Evolutionary conservation across 2,329 filamentous ascomycete species (phyloP), one percentile per base, ranked within the genome.

Genomic region (Fusarium sp.): DNA sequence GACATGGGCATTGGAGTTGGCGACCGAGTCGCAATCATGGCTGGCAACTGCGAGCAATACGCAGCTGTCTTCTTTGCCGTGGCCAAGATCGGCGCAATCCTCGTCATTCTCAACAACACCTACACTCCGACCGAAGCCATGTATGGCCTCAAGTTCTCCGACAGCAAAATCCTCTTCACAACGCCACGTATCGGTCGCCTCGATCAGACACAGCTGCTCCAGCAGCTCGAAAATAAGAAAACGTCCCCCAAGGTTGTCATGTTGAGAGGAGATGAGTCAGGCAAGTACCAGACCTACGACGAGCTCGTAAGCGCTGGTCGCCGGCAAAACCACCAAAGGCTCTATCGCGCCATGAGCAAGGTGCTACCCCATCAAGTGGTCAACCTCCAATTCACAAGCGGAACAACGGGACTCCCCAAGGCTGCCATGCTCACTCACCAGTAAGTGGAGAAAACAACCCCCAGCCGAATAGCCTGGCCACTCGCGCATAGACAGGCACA

Each of bases 71-170:
- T 93, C 82, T 93, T 93, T 70, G 90, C 90, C 4, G 89, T 88
- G 10, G 88, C 89, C 40, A 84, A 87, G 50, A 84, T 91, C 16
- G 89, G 90, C 9, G 89, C 86, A 50, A 88, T 91, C 49, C 82
- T 93, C 57, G 91, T 93, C 27, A 92, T 93, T 46, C 81, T 94
- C 70, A 94, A 94, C 81, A 94, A 93, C 79, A 94, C 91, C 0
- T 94, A 94, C 76, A 94, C 91, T 1, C 84, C 89, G 2, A 87
- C 85, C 1, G 91, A 94, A 79, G 88, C 90, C 51, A 85, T 89
- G 76, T 90, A 91, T 77, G 91, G 90, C 9, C 78, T 94, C 27
- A 85, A 86, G 59, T 92, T 93, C 74, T 89, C 90, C 14, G 90
- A 87, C 69, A 93, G 89, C 80, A 90, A 88, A 72, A 77, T 93